phyloP scores from a whole-genome alignment of 768 basidiomycete genomes.

The Serendipita sp. region DNA sequence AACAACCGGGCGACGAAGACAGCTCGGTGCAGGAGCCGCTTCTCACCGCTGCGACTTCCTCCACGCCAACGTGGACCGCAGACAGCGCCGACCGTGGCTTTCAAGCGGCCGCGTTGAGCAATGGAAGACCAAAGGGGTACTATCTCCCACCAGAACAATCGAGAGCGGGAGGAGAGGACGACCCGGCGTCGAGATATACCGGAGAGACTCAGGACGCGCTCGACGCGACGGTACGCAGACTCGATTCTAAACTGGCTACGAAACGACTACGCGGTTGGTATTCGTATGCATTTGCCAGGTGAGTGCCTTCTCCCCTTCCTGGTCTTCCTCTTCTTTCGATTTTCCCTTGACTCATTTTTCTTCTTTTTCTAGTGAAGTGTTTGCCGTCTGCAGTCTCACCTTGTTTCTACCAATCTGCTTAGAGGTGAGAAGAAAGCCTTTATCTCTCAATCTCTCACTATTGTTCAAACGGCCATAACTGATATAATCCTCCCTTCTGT shows the following conservation, averaged over 20 bases:
- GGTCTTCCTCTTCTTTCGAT: neutral
- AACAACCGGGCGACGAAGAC: too few species aligned
- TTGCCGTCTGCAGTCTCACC: slow-evolving; percentile 66
- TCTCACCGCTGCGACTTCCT: too few species aligned
- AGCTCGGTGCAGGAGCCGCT: too few species aligned
- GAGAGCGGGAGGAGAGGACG: neutral
- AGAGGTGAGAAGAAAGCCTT: slow-evolving; percentile 19
- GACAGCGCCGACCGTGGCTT: too few species aligned
- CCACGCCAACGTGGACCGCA: too few species aligned
- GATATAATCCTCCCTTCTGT: too few species aligned
- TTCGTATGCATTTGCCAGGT: slow-evolving; percentile 78
- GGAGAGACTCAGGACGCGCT: slow-evolving; percentile 1
- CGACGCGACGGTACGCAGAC: neutral
- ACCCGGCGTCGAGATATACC: neutral
- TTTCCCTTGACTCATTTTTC: too few species aligned
- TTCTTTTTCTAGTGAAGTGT: slow-evolving; percentile 46
- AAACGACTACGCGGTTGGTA: slow-evolving; percentile 51
- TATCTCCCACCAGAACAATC: too few species aligned
- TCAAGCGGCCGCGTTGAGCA: too few species aligned
- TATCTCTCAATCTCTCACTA: neutral
- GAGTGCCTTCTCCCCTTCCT: neutral
- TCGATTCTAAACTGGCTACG: neutral
- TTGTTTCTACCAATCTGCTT: slow-evolving; percentile 72
- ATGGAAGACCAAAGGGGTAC: too few species aligned
- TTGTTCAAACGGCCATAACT: too few species aligned